Evolutionary conservation across 805 yeast species (phyloP).

Genomic region (Starmerella vitae): DNA sequence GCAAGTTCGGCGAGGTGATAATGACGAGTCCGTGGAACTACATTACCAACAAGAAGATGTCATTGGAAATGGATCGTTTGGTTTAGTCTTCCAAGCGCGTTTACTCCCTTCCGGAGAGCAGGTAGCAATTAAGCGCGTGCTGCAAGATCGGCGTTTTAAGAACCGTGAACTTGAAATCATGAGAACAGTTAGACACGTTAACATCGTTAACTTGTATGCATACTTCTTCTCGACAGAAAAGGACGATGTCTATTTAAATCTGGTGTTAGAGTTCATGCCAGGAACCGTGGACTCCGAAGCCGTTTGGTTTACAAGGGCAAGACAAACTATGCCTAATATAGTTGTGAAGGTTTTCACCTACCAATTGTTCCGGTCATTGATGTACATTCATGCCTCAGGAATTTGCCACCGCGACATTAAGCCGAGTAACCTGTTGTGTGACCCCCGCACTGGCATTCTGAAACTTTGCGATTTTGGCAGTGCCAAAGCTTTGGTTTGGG

Average conservation of each 20-base stretch:
- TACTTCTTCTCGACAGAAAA: conserved; percentile 73
- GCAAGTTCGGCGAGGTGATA: conserved; percentile 57
- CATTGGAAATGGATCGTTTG: conserved; percentile 99
- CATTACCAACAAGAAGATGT: conserved; percentile 72
- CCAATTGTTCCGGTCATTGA: conserved; percentile 63
- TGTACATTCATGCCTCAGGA: conserved; percentile 55
- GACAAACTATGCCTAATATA: conserved; percentile 70
- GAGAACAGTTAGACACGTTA: conserved; percentile 75
- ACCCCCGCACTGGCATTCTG: conserved; percentile 70
- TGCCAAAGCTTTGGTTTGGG: conserved; percentile 79
- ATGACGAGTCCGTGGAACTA: conserved; percentile 47
- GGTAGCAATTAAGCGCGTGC: conserved; percentile 91
- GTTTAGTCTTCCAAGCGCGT: conserved; percentile 86
- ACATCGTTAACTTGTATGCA: conserved; percentile 76
- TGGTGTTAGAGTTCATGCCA: conserved; percentile 88
- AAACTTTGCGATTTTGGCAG: conserved; percentile 95
- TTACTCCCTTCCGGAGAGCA: conserved; percentile 58
- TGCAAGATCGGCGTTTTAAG: conserved; percentile 92
- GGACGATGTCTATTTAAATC: conserved; percentile 72
- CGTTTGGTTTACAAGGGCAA: conserved; percentile 46
- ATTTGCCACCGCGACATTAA: conserved; percentile 89
- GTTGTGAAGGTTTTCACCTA: conserved; percentile 83
- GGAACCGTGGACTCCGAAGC: conserved; percentile 86
- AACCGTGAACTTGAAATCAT: conserved; percentile 91
- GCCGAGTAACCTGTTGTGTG: conserved; percentile 77